Base-by-base conservation (phyloP, 768 basidiomycete genomes). In the Leucocoprinus birnbaumii region DNA sequence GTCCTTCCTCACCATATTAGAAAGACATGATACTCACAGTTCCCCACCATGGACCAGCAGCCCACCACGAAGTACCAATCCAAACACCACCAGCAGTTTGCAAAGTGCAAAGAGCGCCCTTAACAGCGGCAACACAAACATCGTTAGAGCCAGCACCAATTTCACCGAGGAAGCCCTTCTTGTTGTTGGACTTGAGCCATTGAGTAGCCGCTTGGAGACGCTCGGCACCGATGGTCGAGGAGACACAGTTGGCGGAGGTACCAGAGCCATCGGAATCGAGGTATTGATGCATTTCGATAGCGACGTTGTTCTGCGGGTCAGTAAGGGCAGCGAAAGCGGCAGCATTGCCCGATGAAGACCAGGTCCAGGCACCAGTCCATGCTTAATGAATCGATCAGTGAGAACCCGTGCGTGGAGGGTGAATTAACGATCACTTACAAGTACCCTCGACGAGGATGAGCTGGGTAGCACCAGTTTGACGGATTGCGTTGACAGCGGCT, bases 261-360 rank as follows among this genome's bases (percentile, higher is more conserved):
- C 82, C 82, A 18, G 82, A 84, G 59, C 80, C 77, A 62, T 86
- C 84, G 34, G 76, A 78, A 66, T 85, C 84, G 60, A 86, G 83
- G 71, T 86, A 86, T 65, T 86, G 83, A 66, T 86, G 84, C 81
- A 85, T 85, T 63, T 86, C 66, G 58, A 84, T 80, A 31, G 82
- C 83, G 54, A 79, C 63, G 65, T 85, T 85, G 72, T 84, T 82
- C 70, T 77, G 76, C 48, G 83, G 82, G 62, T 86, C 84, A 43
- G 68, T 72, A 68, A 86, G 73, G 21, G 70, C 69, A 18, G 68
- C 73, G 63, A 84, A 84, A 45, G 69, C 80, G 13, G 67, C 73
- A 37, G 71, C 67, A 66, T 85, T 84, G n/a, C 84, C 83, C 19
- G 81, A 83, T 19, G 75, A 73, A 31, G 34, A 38, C 83, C 83